Evolutionary conservation across 2,329 filamentous ascomycete genomes (phyloP).

Genomic region (Calonectria hawksworthii): DNA sequence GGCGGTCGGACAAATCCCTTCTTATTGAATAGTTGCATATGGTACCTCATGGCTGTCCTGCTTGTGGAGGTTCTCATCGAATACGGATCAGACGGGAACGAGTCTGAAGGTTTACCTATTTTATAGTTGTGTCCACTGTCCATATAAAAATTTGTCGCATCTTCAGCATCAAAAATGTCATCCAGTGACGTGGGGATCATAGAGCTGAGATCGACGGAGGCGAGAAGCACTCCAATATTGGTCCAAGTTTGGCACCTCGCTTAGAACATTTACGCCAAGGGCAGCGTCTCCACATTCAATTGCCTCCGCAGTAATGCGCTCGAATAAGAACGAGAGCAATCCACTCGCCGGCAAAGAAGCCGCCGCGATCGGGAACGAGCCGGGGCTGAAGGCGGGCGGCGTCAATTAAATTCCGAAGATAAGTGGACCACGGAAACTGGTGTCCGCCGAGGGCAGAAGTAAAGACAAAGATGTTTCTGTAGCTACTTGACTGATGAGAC

Average conservation of each 20-base stretch:
- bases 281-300: slow-evolving; percentile 6
- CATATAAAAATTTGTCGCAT: too few species aligned
- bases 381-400: background rate
- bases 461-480: background rate
- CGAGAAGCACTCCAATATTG: background rate
- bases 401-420: background rate
- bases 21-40: background rate
- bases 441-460: background rate
- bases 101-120: background rate
- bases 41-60: background rate
- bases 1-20: background rate
- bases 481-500: slow-evolving; percentile 21
- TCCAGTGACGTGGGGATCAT: background rate
- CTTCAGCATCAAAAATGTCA: background rate
- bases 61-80: background rate
- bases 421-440: background rate
- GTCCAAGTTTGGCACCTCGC: too few species aligned
- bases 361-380: background rate
- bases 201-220: slow-evolving; percentile 23
- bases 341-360: background rate
- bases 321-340: slow-evolving; percentile 6
- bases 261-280: background rate
- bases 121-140: background rate
- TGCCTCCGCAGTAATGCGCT: background rate
- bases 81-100: background rate